phyloP scores from a whole-genome alignment of 176 grass and related monocot genomes.

The Phoenix roebelenii region DNA sequence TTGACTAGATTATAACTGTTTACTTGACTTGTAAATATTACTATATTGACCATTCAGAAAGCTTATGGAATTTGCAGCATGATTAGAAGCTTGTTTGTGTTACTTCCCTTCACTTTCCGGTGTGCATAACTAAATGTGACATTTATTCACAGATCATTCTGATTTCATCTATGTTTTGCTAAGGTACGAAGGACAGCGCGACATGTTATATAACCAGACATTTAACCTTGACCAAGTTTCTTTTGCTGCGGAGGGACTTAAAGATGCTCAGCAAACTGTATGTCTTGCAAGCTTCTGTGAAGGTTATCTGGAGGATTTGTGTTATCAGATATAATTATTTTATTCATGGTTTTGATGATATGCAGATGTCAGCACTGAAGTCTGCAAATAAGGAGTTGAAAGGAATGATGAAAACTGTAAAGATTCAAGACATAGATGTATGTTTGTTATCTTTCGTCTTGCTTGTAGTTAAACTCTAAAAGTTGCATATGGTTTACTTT shows the following conservation, averaged over 20 bases:
- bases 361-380: slow-evolving; percentile 81
- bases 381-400: slow-evolving; percentile 91
- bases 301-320: neutral
- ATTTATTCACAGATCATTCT: too few species aligned
- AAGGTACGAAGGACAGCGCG: slow-evolving; percentile 94
- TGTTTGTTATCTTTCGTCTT: neutral
- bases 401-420: slow-evolving; percentile 94
- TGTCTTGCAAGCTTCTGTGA: neutral
- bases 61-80: too few species aligned
- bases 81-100: too few species aligned
- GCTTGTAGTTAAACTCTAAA: neutral
- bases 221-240: slow-evolving; percentile 93
- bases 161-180: slow-evolving; percentile 3
- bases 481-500: neutral
- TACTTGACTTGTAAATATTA: too few species aligned
- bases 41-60: too few species aligned
- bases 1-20: too few species aligned
- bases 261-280: slow-evolving; percentile 94
- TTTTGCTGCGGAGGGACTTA: slow-evolving; percentile 82
- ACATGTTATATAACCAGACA: slow-evolving; percentile 90
- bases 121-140: too few species aligned
- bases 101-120: too few species aligned
- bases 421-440: slow-evolving; percentile 94
- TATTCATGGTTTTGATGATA: neutral
- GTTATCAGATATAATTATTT: too few species aligned